A percentile compares a stretch with the other conserved stretches of the same genome.
phyloP scores from a whole-genome alignment of 1,139 yeast genomes.

The Candida sanyaensis region DNA sequence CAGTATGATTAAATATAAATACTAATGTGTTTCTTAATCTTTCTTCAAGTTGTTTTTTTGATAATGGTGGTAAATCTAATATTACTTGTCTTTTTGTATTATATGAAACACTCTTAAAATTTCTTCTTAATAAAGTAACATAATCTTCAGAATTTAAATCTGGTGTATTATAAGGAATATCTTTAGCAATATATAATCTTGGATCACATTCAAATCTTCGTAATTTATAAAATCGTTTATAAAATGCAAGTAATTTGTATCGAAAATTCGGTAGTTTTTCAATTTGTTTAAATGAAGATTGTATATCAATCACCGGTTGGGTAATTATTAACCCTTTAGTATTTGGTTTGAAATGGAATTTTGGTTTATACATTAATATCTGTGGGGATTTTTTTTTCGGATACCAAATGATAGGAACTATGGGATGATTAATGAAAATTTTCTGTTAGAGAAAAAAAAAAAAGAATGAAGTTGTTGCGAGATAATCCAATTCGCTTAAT shows the following conservation, averaged over 20 bases:
- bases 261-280: slow-evolving; percentile 14
- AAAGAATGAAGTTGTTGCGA: neutral
- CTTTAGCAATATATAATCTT: slow-evolving; percentile 4
- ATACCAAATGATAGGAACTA: too few relatives aligned
- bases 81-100: slow-evolving; percentile 18
- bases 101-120: slow-evolving; percentile 25
- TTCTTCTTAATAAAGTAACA: slow-evolving; percentile 20
- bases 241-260: slow-evolving; percentile 21
- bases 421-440: neutral
- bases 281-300: slow-evolving; percentile 12
- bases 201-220: slow-evolving; percentile 25
- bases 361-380: slow-evolving; percentile 8
- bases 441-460: neutral
- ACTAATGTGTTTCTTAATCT: slow-evolving; percentile 36
- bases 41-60: slow-evolving; percentile 18
- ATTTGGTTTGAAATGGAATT: slow-evolving; percentile 10
- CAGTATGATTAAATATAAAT: slow-evolving; percentile 43
- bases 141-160: slow-evolving; percentile 9
- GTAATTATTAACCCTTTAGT: slow-evolving; percentile 11
- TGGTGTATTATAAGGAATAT: slow-evolving; percentile 12
- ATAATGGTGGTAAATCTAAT: slow-evolving; percentile 13
- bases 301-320: slow-evolving; percentile 9
- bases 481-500: neutral
- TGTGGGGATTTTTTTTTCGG: too few relatives aligned
- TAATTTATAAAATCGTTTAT: slow-evolving; percentile 35